Base-by-base conservation (phyloP, 2,329 filamentous ascomycete species). In the Fusarium foetens region DNA sequence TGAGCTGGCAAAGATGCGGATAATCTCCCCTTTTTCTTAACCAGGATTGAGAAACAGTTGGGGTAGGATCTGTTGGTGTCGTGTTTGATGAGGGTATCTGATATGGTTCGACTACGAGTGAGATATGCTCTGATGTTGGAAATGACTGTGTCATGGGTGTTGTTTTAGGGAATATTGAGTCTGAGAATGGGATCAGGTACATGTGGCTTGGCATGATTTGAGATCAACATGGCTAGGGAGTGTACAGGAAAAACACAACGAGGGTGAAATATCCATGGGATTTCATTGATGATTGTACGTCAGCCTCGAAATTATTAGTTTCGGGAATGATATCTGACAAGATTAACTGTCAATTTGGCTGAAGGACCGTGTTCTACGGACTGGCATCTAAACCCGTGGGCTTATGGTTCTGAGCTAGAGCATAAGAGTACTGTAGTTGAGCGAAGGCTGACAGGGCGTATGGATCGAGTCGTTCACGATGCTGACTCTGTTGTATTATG, bases 51-150 rank as follows among this genome's bases (percentile, higher is more conserved):
- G 33, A 52, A 65, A 57, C 35, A 74, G 57, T 68, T 65, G 64
- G 62, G 53, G 21, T 48, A 27, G 42, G 35, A 69, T 76, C 70
- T 73, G 71, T 75, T 76, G 75, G 55, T 45, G 51, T 60, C 55
- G 58, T 64, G 54, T 58, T 64, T 64, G 57, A 68, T 63, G 58
- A 68, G 42, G 43, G 35, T 33, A 60, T 69, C 60, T 63, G 45
- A 49, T 66, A 73, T 77, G 71, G 68, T 74, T 76, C 73, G 71
- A 77, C 63, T 61, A 42, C 31, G n/a, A 46, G 52, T 31, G 38
- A 61, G 42, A 68, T 58, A 76, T 76, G 75, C 71, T 75, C 70
- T 67, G 75, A 76, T 74, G 60, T 72, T 73, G 27, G 46, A 51
- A 43, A 49, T 53, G 58, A 51, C 41, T 58, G 51, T 52, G 58